Evolutionary conservation across 495 filamentous ascomycete species (phyloP), one percentile per base, ranked within the genome.

Genomic region (Penicillium bovifimosum): DNA sequence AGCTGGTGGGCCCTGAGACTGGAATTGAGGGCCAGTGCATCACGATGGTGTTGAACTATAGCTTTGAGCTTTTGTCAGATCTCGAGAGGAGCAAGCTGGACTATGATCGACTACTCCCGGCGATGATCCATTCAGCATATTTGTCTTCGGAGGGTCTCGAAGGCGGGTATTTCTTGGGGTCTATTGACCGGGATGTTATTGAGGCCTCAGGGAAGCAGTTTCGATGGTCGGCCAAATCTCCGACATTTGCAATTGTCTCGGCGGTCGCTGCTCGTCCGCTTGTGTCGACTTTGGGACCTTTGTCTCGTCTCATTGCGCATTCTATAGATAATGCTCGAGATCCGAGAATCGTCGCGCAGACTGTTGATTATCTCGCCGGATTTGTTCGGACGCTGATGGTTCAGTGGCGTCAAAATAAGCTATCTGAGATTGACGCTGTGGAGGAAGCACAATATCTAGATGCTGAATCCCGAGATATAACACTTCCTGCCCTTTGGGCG

Each of bases 351-450:
- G 75, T 96, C 10, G 73, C 86, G 34, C 78, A 75, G 31, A 76
- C 83, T 20, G 74, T 93, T n/a, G 86, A 90, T 54, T 79, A 87
- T 50, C 62, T 96, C 24, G 71, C 82, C 6, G 75, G 72, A 9
- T 95, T 98, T 59, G 78, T 85, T 7, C 76, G 81, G 26, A 85
- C 77, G 3, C 61, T 98, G 18, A 73, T 85, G 44, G 76, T 84
- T n/a, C 85, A 89, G 61, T 98, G 93, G 93, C 80, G 85, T 44
- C 80, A 82, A 53, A 93, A 84, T 65, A 89, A 90, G 57, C 75
- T 98, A 31, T 95, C 87, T 1, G 84, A 88, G 52, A 77, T 96
- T 45, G 93, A 96, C 56, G 64, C 76, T 41, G 82, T 86, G 0
- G 86, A 96, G 64, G 90, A 96, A 60, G 55, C 60, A 2, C 67